These are phyloP conservation scores for Saccharomyces hybrid DNA, from an alignment of 1,139 yeast species.

Conservation along the genomic window DNA sequence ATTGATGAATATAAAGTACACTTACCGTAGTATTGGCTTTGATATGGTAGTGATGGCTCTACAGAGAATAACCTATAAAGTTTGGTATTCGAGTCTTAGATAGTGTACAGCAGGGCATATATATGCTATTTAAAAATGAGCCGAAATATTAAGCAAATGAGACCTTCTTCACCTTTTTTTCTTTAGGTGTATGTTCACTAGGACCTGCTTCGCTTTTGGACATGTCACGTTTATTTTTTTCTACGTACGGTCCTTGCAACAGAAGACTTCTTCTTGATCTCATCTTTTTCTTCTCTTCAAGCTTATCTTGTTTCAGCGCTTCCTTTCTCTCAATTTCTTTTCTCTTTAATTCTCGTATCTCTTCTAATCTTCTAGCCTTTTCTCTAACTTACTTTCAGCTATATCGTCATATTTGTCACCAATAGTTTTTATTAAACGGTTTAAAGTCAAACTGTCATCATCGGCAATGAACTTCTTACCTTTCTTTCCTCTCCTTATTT, in stretches of 20 bases:
- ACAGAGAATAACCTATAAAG: neutral
- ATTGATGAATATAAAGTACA: no score
- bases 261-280: constrained; percentile 62
- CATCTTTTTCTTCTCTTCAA: constrained; percentile 78
- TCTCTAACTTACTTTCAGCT: constrained; percentile 87
- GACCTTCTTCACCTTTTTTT: constrained; percentile 11
- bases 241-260: constrained; percentile 63
- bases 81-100: neutral
- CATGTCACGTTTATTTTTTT: constrained; percentile 52
- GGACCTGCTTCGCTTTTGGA: constrained; percentile 36
- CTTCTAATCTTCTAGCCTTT: constrained; percentile 84
- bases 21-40: neutral
- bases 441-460: constrained; percentile 54
- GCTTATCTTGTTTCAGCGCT: constrained; percentile 54
- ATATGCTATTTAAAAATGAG: neutral
- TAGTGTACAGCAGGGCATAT: neutral
- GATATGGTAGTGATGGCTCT: neutral
- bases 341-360: constrained; percentile 76
- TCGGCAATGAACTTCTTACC: constrained; percentile 85
- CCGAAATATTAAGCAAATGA: constrained; percentile 10
- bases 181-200: constrained; percentile 30
- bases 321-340: constrained; percentile 84
- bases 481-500: constrained; percentile 72
- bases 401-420: constrained; percentile 74
- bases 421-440: constrained; percentile 66